Conservation (phyloP, 2,329 filamentous ascomycete species). For the Lojkania enalia region DNA sequence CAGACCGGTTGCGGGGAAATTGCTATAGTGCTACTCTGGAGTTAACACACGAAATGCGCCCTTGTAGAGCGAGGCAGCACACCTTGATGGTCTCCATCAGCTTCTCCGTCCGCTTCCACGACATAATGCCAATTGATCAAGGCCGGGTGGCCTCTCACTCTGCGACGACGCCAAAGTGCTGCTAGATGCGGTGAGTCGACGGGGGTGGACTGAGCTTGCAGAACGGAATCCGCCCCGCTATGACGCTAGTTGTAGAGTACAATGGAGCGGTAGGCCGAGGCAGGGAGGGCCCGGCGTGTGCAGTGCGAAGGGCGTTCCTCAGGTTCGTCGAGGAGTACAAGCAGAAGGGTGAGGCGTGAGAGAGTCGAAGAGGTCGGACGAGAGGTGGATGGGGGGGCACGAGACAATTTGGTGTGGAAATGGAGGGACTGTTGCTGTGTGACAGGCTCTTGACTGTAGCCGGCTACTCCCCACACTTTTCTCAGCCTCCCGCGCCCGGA, state of each 20-base stretch:
- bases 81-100: slow-evolving; percentile 92
- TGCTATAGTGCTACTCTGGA: slow-evolving; percentile 72
- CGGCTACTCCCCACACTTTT: slow-evolving; percentile 35
- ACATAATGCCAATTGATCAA: slow-evolving; percentile 64
- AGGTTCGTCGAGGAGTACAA: not conserved
- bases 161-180: slow-evolving; percentile 38
- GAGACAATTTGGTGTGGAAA: slow-evolving; percentile 18
- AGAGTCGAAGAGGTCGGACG: slow-evolving; percentile 7
- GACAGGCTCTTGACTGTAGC: slow-evolving; percentile 21
- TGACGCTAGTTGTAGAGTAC: slow-evolving; percentile 34
- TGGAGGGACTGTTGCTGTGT: slow-evolving; percentile 12
- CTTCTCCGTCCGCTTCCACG: slow-evolving; percentile 87
- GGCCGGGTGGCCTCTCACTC: slow-evolving; percentile 39
- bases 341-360: not conserved
- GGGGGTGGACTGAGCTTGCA: slow-evolving; percentile 14
- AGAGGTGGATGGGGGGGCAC: slow-evolving; percentile 9
- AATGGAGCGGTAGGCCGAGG: slow-evolving; percentile 30
- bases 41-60: slow-evolving; percentile 26
- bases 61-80: slow-evolving; percentile 13
- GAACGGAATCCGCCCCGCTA: slow-evolving; percentile 35
- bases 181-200: slow-evolving; percentile 12
- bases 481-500: slow-evolving; percentile 21
- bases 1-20: slow-evolving; percentile 93
- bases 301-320: not conserved
- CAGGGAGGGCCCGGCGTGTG: slow-evolving; percentile 14